phyloP scores from a whole-genome alignment of 345 rosid species.

The Hevea brasiliensis region DNA sequence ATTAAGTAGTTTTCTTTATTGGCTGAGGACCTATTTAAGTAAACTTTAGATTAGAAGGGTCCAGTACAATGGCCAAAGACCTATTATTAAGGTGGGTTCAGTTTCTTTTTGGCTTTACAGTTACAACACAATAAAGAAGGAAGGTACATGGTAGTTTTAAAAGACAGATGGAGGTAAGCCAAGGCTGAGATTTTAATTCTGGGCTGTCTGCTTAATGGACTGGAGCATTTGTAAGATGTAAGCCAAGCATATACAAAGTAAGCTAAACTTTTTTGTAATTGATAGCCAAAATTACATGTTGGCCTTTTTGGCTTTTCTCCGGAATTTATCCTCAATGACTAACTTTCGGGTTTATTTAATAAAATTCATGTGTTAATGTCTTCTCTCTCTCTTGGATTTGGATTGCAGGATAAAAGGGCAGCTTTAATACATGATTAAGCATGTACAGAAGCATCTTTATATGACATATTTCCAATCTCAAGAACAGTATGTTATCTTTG shows the following conservation, averaged over 20 bases:
- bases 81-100: not conserved
- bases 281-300: constrained; percentile 12
- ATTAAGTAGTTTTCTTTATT: not conserved
- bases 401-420: constrained; percentile 3
- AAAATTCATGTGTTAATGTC: constrained; percentile 3
- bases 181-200: constrained; percentile 34
- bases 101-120: constrained; percentile 5
- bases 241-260: constrained; percentile 29
- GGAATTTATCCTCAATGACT: not conserved
- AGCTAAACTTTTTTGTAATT: constrained; percentile 30
- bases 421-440: not conserved
- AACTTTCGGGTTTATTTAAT: not conserved
- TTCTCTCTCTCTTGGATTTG: not conserved
- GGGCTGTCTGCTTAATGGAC: constrained; percentile 19
- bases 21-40: constrained; percentile 1
- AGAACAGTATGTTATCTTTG: not conserved
- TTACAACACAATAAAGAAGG: not conserved
- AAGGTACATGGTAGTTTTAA: not conserved
- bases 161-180: not conserved
- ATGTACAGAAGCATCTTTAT: not conserved
- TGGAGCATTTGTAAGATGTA: constrained; percentile 19
- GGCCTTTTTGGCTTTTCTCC: constrained; percentile 26
- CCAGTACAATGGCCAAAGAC: not conserved
- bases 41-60: constrained; percentile 5
- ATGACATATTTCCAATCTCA: no score